Percentiles rank a stretch among this genome's conserved stretches.
phyloP scores from a whole-genome alignment of 1,139 yeast genomes.

The Taphrina communis region DNA sequence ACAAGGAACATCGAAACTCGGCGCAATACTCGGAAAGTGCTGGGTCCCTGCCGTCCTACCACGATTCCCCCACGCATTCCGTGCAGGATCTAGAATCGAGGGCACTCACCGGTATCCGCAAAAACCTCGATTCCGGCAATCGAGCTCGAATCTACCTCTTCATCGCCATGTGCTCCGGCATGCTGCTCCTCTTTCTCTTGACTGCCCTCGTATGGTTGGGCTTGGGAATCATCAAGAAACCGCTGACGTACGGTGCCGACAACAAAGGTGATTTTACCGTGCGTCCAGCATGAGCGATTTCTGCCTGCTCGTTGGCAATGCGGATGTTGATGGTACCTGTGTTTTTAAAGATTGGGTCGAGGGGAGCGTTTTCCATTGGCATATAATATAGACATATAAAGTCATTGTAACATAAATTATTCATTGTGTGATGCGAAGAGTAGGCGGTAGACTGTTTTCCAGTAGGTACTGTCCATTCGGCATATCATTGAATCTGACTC shows the following conservation, averaged over 20 bases:
- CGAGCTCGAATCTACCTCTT: constrained; percentile 26
- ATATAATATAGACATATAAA: not conserved
- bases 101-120: not conserved
- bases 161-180: constrained; percentile 22
- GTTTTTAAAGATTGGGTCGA: too few species aligned
- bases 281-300: not conserved
- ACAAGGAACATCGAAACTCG: constrained; percentile 4
- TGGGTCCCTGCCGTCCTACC: constrained; percentile 25
- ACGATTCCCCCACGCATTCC: constrained; percentile 20
- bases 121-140: constrained; percentile 20
- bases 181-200: constrained; percentile 25
- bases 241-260: constrained; percentile 5
- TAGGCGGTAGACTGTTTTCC: constrained; percentile 19
- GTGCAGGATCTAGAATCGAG: constrained; percentile 2
- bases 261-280: constrained; percentile 10
- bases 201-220: constrained; percentile 26
- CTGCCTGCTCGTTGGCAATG: not conserved
- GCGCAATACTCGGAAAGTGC: constrained; percentile 27
- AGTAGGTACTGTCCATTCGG: constrained; percentile 60
- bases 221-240: constrained; percentile 19
- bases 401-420: not conserved
- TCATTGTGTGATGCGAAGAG: constrained; percentile 4
- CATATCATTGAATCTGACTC: constrained; percentile 73
- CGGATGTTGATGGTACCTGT: too few species aligned
- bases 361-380: not conserved